A percentile compares a stretch with the other conserved stretches of the same genome.
Conservation (phyloP, 371 early-diverging fungal genomes). For the Rhizomucor miehei region DNA sequence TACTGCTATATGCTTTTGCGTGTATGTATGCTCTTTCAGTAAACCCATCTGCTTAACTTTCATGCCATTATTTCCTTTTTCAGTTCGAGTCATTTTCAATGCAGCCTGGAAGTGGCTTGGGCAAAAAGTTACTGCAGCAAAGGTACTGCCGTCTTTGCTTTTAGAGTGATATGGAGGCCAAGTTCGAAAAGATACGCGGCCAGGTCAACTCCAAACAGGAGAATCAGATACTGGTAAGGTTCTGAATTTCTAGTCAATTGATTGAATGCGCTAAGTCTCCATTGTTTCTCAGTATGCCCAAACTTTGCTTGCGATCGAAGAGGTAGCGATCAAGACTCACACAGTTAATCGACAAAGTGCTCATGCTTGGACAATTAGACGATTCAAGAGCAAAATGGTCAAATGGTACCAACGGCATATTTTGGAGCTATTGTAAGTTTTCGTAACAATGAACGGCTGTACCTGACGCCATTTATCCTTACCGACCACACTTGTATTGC, state of each 20-base stretch:
- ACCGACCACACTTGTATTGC: not conserved
- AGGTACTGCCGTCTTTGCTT: too few relatives aligned
- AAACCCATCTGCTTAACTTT: too few relatives aligned
- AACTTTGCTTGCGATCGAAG: slow-evolving; percentile 85
- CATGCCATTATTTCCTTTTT: too few relatives aligned
- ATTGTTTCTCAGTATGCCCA: slow-evolving; percentile 53
- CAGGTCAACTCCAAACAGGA: slow-evolving; percentile 79
- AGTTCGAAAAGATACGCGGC: slow-evolving; percentile 50
- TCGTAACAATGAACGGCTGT: not conserved
- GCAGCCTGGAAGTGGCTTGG: too few relatives aligned
- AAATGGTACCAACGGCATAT: slow-evolving; percentile 76
- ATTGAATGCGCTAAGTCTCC: not conserved
- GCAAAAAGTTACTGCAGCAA: too few relatives aligned
- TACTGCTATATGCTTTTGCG: too few relatives aligned
- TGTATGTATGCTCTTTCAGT: too few relatives aligned
- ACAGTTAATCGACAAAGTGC: not conserved
- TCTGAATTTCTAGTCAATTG: not conserved
- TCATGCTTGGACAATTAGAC: slow-evolving; percentile 40
- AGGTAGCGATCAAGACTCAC: slow-evolving; percentile 35
- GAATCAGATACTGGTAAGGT: slow-evolving; percentile 73
- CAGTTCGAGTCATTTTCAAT: too few relatives aligned
- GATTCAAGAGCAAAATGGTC: slow-evolving; percentile 69
- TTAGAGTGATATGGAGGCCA: slow-evolving; percentile 60
- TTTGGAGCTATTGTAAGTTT: slow-evolving; percentile 80
- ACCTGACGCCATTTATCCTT: not conserved